Percentiles rank a stretch among this genome's conserved stretches.
Evolutionary conservation across 768 basidiomycete species (phyloP).

Genomic region (Leucosporidium scottii): DNA sequence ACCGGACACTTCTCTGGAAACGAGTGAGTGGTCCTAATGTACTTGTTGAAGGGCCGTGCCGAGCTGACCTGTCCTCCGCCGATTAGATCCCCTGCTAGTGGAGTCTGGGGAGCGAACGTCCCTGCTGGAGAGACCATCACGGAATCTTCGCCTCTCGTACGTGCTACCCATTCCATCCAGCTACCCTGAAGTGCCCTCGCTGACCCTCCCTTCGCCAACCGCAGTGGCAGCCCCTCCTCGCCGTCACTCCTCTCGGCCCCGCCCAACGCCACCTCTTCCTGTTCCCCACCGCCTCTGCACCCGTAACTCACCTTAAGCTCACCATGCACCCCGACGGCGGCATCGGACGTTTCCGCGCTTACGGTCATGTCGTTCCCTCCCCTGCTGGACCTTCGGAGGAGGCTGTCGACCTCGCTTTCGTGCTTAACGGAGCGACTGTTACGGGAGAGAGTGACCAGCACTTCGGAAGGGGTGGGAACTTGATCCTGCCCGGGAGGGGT

Average conservation of each 20-base stretch:
- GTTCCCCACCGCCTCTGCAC: constrained; percentile 48
- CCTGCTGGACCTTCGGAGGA: constrained; percentile 15
- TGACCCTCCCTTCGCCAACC: neutral
- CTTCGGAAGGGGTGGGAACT: constrained; percentile 82
- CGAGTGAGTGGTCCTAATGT: constrained; percentile 35
- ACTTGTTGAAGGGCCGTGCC: neutral
- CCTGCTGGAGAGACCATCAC: constrained; percentile 20
- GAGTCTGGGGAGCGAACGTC: constrained; percentile 31
- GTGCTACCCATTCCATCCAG: constrained; percentile 41
- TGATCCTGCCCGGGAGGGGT: constrained; percentile 84
- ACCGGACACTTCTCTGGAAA: constrained; percentile 89
- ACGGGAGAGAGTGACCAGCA: constrained; percentile 87
- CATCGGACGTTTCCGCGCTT: constrained; percentile 87
- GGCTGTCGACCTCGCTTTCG: constrained; percentile 78
- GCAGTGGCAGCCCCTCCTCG: constrained; percentile 72
- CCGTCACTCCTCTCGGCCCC: constrained; percentile 69
- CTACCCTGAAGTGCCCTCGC: neutral
- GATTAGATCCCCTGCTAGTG: constrained; percentile 22
- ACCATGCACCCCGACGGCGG: constrained; percentile 97
- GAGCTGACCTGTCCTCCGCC: neutral
- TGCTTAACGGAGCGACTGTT: constrained; percentile 79
- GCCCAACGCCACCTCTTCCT: constrained; percentile 82
- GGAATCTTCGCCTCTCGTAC: neutral
- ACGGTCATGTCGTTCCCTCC: constrained; percentile 57
- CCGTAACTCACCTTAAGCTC: constrained; percentile 71